phyloP scores from a whole-genome alignment of 2,329 filamentous ascomycete species.

The Arthroderma sp. region DNA sequence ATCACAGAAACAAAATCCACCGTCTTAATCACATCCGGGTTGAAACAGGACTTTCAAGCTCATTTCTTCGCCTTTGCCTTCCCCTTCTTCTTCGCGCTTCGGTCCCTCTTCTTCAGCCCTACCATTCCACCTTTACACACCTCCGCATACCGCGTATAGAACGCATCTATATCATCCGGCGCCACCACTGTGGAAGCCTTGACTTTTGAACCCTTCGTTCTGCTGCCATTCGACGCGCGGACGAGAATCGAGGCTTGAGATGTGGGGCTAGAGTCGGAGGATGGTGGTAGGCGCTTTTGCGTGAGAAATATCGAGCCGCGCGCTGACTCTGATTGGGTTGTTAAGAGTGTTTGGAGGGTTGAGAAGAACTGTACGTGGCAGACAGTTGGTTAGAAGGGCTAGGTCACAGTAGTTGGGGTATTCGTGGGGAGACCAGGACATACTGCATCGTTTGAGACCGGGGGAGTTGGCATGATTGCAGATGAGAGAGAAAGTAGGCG shows the following conservation, averaged over 20 bases:
- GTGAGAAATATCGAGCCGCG: constrained; percentile 33
- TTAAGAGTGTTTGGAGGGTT: constrained; percentile 27
- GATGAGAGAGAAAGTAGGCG: not conserved
- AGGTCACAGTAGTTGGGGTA: not conserved
- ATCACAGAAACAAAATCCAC: not conserved
- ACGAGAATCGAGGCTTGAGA: constrained; percentile 61
- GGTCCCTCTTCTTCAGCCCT: constrained; percentile 80
- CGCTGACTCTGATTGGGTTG: constrained; percentile 25
- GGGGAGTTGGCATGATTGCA: constrained; percentile 10
- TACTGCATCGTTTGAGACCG: constrained; percentile 32
- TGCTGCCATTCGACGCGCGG: constrained; percentile 65
- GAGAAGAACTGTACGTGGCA: constrained; percentile 27
- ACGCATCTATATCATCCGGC: constrained; percentile 60
- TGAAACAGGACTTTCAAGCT: not conserved
- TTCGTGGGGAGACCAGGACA: constrained; percentile 2
- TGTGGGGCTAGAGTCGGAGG: constrained; percentile 14
- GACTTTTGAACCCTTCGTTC: constrained; percentile 49
- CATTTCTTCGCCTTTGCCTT: constrained; percentile 60
- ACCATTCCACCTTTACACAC: constrained; percentile 82
- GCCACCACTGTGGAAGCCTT: constrained; percentile 77
- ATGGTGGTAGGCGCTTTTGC: constrained; percentile 26
- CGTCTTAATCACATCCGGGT: not conserved
- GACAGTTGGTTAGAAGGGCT: not conserved
- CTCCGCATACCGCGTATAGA: constrained; percentile 78
- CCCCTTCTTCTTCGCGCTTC: constrained; percentile 71